Evolutionary conservation across 225 moss, liverwort and hornwort species (phyloP).

Genomic region (Thuidium tamariscinum): DNA sequence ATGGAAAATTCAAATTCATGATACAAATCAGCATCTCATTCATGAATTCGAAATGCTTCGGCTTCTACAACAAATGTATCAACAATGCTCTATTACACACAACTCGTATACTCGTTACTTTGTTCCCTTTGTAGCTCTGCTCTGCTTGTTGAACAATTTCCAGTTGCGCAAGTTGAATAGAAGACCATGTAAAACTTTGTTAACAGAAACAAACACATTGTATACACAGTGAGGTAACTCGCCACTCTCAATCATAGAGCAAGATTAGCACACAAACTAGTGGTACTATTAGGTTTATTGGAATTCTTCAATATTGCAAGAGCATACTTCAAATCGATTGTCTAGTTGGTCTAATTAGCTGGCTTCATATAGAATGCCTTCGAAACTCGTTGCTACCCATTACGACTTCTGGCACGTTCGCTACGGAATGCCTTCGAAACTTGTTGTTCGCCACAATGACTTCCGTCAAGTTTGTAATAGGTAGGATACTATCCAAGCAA

Average conservation of each 20-base stretch:
- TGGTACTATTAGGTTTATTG: neutral
- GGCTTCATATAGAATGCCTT: neutral
- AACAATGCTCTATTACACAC: neutral
- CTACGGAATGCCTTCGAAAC: neutral
- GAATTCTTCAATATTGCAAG: neutral
- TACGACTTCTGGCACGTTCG: neutral
- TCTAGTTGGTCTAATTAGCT: neutral
- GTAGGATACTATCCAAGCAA: fast-evolving
- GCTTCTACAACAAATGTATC: neutral
- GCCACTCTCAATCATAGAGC: neutral
- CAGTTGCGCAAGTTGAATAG: neutral
- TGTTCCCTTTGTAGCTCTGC: neutral
- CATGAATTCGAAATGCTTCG: neutral
- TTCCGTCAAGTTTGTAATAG: neutral
- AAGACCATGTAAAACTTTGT: neutral
- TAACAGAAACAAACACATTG: neutral
- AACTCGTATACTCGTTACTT: neutral
- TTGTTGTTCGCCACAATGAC: neutral
- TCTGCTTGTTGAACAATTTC: neutral
- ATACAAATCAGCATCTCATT: neutral
- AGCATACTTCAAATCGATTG: neutral
- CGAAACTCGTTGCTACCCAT: neutral
- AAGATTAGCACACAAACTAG: neutral
- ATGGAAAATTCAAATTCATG: neutral
- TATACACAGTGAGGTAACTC: neutral